A percentile compares a stretch with the other conserved stretches of the same genome.
Conservation (phyloP, 2,329 filamentous ascomycete genomes). For the Mariannaea elegans region DNA sequence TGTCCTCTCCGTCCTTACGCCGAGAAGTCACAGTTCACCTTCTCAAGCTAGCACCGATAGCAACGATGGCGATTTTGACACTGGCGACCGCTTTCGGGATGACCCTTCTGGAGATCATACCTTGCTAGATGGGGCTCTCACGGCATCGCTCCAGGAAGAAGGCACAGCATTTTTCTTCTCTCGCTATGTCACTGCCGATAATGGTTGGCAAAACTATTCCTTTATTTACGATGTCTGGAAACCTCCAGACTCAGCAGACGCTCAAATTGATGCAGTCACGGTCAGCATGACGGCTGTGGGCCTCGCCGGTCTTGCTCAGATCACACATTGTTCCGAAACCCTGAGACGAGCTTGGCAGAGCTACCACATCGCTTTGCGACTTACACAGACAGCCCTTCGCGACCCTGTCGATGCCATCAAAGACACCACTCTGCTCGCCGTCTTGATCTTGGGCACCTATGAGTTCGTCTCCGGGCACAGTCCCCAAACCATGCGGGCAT, state of each 20-base stretch:
- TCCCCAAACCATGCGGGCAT: constrained; percentile 57
- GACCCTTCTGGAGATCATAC: constrained; percentile 30
- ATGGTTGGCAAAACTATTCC: constrained; percentile 60
- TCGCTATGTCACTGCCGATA: constrained; percentile 57
- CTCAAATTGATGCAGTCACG: constrained; percentile 55
- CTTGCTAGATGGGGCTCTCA: constrained; percentile 22
- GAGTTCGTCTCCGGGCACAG: constrained; percentile 61
- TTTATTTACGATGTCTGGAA: constrained; percentile 64
- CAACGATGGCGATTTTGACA: constrained; percentile 17
- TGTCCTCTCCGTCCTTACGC: constrained; percentile 37
- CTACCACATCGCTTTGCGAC: constrained; percentile 60
- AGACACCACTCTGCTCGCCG: constrained; percentile 61
- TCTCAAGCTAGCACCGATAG: constrained; percentile 34
- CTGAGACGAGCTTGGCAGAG: constrained; percentile 59
- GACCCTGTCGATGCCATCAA: constrained; percentile 54
- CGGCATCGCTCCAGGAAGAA: constrained; percentile 49
- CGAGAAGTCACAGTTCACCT: constrained; percentile 34
- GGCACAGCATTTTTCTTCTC: constrained; percentile 62
- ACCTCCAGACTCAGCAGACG: constrained; percentile 46
- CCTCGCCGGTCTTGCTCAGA: constrained; percentile 59
- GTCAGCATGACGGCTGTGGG: constrained; percentile 65
- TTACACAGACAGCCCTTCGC: constrained; percentile 60
- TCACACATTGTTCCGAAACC: constrained; percentile 52
- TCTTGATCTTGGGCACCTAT: constrained; percentile 63
- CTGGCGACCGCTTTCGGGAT: constrained; percentile 19